Percentiles rank a stretch among this genome's conserved stretches.
Conservation (phyloP, 805 yeast genomes). For the Metschnikowia reukaufii region DNA sequence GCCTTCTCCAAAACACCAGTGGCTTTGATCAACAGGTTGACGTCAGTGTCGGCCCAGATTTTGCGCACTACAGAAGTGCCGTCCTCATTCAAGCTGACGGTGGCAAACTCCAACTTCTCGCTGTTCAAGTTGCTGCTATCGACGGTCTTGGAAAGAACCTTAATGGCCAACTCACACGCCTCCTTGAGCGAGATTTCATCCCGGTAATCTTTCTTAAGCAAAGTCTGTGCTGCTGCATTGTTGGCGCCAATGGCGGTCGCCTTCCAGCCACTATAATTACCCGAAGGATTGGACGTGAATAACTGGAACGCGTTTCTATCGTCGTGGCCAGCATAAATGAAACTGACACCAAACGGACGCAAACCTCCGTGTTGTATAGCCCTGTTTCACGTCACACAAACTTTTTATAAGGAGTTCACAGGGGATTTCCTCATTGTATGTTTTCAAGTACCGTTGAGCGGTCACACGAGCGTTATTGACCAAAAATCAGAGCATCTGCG, state of each 20-base stretch:
- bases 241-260: constrained; percentile 97
- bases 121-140: constrained; percentile 82
- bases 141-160: constrained; percentile 90
- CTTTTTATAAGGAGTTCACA: constrained; percentile 85
- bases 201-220: constrained; percentile 91
- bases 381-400: constrained; percentile 92
- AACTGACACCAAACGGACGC: constrained; percentile 97
- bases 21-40: constrained; percentile 69
- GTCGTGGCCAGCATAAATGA: constrained; percentile 94
- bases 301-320: constrained; percentile 87
- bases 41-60: constrained; percentile 78
- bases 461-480: constrained; percentile 81
- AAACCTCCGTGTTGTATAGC: constrained; percentile 98
- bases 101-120: constrained; percentile 92
- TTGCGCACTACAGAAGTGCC: constrained; percentile 51
- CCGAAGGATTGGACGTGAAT: constrained; percentile 94
- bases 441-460: constrained; percentile 82
- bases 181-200: constrained; percentile 71
- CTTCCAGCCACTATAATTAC: constrained; percentile 98
- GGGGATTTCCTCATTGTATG: constrained; percentile 92
- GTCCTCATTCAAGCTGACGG: constrained; percentile 56
- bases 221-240: constrained; percentile 92
- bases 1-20: constrained; percentile 59
- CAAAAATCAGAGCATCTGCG: constrained; percentile 90
- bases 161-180: constrained; percentile 85